Base-by-base conservation (phyloP, 352 stramenopile species). In the Peronosclerospora sorghi region DNA sequence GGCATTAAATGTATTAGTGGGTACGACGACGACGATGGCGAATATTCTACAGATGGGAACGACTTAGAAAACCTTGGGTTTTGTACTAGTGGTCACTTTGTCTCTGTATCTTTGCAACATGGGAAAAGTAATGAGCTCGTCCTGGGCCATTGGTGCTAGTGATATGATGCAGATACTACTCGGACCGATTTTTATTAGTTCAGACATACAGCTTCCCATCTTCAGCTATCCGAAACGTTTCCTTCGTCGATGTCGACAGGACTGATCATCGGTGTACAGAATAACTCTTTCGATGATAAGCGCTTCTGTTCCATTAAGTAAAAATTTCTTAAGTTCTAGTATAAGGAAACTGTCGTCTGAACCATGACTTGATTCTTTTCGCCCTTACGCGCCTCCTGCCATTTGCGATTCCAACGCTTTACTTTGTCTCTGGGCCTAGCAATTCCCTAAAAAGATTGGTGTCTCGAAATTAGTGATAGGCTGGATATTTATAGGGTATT, bases 151-250 rank as follows among this genome's bases (percentile, higher is more conserved):
- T 35, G 24, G 24, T 28, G 10, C 3, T 36, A 12, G 9, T 58
- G 27, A 54, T 13, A 7, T 2, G 24, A 27, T 13, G 27, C 20
- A 78, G 67, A 29, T 98, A 98, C 69, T 95, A 98, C 71, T 97
- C 84, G 1, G 91, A 92, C 95, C 95, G 21, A 71, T 96, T 20
- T 82, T 98, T 48, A 99, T 98, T 67, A 95, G 95, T 12, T 94
- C 96, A 1, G 97, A 73, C 8, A 94, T 98, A 62, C 95, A 95
- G 45, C 83, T 99, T 30, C 52, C 98, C 27, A 83, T 94, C 35
- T 77, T 60, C 2, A 65, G 87, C 35, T 59, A 54, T n/a, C 35
- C 90, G 7, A 88, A 93, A 62, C 57, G 90, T 7, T 59, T 69
- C 77, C 0, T 28, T 48, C 0, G 46, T 83, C 14, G 79, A 77